These are phyloP conservation scores for Cladosporium sp. DNA, from an alignment of 2,329 filamentous ascomycete species.

Conservation along the genomic window DNA sequence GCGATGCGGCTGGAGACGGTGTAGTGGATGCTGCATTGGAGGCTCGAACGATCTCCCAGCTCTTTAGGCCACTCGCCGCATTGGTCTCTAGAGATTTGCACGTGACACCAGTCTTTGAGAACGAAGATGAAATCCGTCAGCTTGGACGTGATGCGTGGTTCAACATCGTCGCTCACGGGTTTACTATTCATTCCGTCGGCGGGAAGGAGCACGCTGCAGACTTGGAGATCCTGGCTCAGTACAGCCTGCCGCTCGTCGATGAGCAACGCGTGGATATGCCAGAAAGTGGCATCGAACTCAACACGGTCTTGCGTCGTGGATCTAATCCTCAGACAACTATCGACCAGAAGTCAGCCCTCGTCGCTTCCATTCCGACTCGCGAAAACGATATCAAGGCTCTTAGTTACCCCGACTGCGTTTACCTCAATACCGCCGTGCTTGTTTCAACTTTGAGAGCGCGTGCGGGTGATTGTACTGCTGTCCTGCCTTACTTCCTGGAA, in stretches of 20 bases:
- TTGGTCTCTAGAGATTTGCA: slow-evolving; percentile 62
- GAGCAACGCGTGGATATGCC: slow-evolving; percentile 84
- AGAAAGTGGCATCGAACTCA: slow-evolving; percentile 94
- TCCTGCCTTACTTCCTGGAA: slow-evolving; percentile 89
- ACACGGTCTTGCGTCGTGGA: slow-evolving; percentile 83
- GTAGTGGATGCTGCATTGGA: slow-evolving; percentile 59
- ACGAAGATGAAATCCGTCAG: slow-evolving; percentile 41
- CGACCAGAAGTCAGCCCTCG: slow-evolving; percentile 73
- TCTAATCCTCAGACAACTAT: slow-evolving; percentile 71
- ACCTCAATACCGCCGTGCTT: slow-evolving; percentile 82
- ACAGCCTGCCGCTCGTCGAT: slow-evolving; percentile 80
- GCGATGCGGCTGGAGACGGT: slow-evolving; percentile 61
- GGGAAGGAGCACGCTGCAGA: slow-evolving; percentile 69
- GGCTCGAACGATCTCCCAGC: slow-evolving; percentile 77
- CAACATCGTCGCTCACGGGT: slow-evolving; percentile 92
- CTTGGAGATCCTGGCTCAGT: slow-evolving; percentile 74
- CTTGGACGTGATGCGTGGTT: slow-evolving; percentile 90
- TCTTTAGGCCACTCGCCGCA: slow-evolving; percentile 80
- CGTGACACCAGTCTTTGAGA: slow-evolving; percentile 43
- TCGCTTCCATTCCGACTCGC: slow-evolving; percentile 66
- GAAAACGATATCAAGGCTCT: slow-evolving; percentile 73
- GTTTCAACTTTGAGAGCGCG: slow-evolving; percentile 83
- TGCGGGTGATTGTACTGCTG: slow-evolving; percentile 82
- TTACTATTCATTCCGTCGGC: slow-evolving; percentile 66
- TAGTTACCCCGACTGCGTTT: slow-evolving; percentile 85